Evolutionary conservation across 352 stramenopile species (phyloP).

Genomic region (Thraustotheca clavata): DNA sequence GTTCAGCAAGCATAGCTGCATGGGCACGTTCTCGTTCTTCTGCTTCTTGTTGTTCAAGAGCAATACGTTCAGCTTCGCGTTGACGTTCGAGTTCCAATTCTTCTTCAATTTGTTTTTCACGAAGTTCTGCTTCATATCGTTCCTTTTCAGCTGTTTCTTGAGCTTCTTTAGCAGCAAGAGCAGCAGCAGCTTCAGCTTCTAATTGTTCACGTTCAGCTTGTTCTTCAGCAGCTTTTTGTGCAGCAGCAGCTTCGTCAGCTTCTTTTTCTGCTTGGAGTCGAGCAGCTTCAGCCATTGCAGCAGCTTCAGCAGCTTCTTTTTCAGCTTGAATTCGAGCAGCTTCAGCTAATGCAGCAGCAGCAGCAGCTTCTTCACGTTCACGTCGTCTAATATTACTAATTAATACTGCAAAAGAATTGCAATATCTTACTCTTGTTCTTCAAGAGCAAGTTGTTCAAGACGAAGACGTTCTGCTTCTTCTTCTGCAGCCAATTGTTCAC

Average conservation of each 20-base stretch:
- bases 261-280: too few relatives aligned
- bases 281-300: not conserved
- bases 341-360: conserved; percentile 8
- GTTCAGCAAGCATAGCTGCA: conserved; percentile 12
- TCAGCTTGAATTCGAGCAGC: conserved; percentile 16
- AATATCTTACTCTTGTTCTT: conserved; percentile 30
- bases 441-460: conserved; percentile 15
- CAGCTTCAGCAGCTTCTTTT: conserved; percentile 25
- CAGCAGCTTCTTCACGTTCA: conserved; percentile 11
- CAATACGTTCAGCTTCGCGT: not conserved
- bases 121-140: conserved; percentile 22
- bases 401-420: not conserved
- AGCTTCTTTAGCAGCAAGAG: conserved; percentile 21
- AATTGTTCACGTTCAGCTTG: not conserved
- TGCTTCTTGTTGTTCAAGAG: conserved; percentile 20
- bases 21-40: conserved; percentile 29
- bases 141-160: conserved; percentile 28
- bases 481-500: conserved; percentile 17
- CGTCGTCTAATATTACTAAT: not conserved
- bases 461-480: conserved; percentile 16
- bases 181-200: conserved; percentile 4
- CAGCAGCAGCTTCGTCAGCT: conserved; percentile 21
- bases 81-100: conserved; percentile 25
- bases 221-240: conserved; percentile 13
- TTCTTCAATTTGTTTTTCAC: conserved; percentile 29